Base-by-base conservation (phyloP, 805 yeast genomes). In the Kazachstania psychrophila region DNA sequence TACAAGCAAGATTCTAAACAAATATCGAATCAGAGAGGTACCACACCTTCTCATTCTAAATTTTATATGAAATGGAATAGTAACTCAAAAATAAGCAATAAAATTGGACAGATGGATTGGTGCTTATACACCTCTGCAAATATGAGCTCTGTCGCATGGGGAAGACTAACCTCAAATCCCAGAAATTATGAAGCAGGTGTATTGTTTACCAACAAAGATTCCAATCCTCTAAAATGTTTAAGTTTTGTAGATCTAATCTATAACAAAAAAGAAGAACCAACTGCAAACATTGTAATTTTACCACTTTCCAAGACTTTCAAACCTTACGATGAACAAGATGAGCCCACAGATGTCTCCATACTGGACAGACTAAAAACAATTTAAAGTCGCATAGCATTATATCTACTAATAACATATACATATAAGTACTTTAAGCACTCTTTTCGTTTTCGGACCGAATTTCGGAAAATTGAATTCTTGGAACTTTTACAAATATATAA, bases 91-190 rank as follows among this genome's bases (percentile, higher is more conserved):
- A n/a, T n/a, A n/a, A n/a, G n/a, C n/a, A n/a, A n/a, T n/a, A n/a
- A n/a, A n/a, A n/a, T n/a, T 23, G 27, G 35, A 4, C 28, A 39
- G 2, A 52, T 81, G 5, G 69, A 72, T 34, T 85, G 94, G 94
- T 69, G 77, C 14, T 54, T 81, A 5, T 64, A 81, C 51, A 81
- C 92, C 0, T 78, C 87, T 33, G 81, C 85, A 23, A 85, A 85
- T 50, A 49, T 83, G 28, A 78, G 88, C 23, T 73, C 73, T 37
- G 80, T 75, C 41, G 95, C 94, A 1, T 85, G 95, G 95, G 95
- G 95, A 0, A 59, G 52, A 5, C 60, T 62, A 12, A 46, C 52
- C 27, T 22, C 44, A 11, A 32, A 42, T 11, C 62, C 66, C n/a
- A 48, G 54, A 9, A 52, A 73, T 65, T 77, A 63, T 53, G 84